A percentile compares a stretch with the other conserved stretches of the same genome.
Conservation (phyloP, 306 rosid species). For the Pyrus betulifolia region DNA sequence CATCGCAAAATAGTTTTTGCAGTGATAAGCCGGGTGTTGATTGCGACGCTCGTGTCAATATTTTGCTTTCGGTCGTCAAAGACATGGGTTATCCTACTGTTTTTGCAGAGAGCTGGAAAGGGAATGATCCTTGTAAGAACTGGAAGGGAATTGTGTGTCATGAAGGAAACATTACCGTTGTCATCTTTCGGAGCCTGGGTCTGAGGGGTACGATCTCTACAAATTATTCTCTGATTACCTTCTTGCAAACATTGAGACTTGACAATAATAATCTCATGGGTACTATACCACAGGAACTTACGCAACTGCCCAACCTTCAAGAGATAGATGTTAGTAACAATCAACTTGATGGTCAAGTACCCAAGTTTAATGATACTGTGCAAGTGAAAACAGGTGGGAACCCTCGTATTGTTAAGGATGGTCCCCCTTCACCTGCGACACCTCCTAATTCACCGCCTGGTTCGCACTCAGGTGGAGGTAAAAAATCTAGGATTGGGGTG, state of each 20-base stretch:
- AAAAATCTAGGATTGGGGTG: constrained; percentile 4
- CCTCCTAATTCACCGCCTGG: not conserved
- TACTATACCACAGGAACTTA: constrained; percentile 56
- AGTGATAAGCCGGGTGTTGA: constrained; percentile 16
- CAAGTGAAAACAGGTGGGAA: constrained; percentile 38
- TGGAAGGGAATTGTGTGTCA: constrained; percentile 56
- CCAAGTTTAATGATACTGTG: constrained; percentile 34
- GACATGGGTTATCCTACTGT: constrained; percentile 49
- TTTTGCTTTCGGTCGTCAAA: constrained; percentile 34
- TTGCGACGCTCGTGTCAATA: constrained; percentile 49
- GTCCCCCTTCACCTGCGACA: not conserved
- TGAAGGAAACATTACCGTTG: constrained; percentile 22
- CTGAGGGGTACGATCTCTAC: constrained; percentile 64
- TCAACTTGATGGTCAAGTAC: constrained; percentile 44
- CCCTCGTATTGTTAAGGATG: constrained; percentile 54
- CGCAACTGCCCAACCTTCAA: constrained; percentile 29
- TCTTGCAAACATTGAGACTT: constrained; percentile 37
- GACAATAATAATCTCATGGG: constrained; percentile 42
- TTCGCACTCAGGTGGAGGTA: not conserved
- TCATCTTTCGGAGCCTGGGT: constrained; percentile 53
- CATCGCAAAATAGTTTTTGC: constrained; percentile 43
- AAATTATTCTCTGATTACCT: constrained; percentile 30
- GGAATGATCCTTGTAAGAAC: constrained; percentile 57
- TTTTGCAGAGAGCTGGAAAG: constrained; percentile 58
- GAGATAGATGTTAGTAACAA: constrained; percentile 59